A percentile compares a stretch with the other conserved stretches of the same genome.
Evolutionary conservation across 1,139 yeast species (phyloP).

Genomic region (Pichia inconspicua): DNA sequence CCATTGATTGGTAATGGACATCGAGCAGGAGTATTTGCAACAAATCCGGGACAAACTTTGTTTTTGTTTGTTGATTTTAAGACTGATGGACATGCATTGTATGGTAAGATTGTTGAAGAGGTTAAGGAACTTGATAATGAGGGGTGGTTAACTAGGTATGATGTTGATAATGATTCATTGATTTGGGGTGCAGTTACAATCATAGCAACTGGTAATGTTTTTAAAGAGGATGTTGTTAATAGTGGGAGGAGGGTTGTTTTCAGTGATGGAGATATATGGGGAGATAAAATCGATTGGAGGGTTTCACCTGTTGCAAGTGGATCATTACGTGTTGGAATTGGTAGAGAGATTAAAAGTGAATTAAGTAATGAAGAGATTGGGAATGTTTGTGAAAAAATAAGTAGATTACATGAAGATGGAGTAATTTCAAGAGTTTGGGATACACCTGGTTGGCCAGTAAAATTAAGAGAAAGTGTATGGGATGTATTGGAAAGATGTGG

Average conservation of each 20-base stretch:
- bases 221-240: conserved; percentile 25
- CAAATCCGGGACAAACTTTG: conserved; percentile 34
- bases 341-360: neutral
- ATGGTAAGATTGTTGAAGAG: conserved; percentile 29
- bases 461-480: conserved; percentile 34
- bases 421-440: conserved; percentile 44
- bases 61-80: conserved; percentile 43
- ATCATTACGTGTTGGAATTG: neutral
- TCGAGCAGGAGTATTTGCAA: conserved; percentile 36
- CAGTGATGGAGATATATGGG: neutral
- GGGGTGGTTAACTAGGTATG: conserved; percentile 33
- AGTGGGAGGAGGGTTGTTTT: neutral
- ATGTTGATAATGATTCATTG: conserved; percentile 23
- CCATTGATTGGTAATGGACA: neutral
- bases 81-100: conserved; percentile 32
- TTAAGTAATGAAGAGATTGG: neutral
- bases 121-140: conserved; percentile 31
- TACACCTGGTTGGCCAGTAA: conserved; percentile 41
- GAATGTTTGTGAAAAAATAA: conserved; percentile 17
- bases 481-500: conserved; percentile 28
- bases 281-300: neutral
- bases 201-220: conserved; percentile 37
- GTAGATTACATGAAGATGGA: conserved; percentile 31
- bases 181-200: conserved; percentile 37
- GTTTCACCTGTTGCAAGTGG: neutral